Base-by-base conservation (phyloP, 2,329 filamentous ascomycete genomes). In the Ramularia collo-cygni region DNA sequence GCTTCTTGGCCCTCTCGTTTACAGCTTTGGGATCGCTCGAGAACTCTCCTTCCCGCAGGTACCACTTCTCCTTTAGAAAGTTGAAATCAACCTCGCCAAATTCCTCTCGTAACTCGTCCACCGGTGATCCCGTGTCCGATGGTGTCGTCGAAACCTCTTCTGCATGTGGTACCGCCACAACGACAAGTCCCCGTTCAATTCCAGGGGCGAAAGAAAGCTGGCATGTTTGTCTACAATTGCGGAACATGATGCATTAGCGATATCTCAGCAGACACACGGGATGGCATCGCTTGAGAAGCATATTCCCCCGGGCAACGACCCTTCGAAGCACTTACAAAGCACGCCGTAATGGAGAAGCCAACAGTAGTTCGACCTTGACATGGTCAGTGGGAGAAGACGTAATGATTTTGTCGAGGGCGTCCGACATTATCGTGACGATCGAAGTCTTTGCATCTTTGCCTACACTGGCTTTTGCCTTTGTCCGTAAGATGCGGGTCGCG, bases 331-430 rank as follows among this genome's bases (percentile, higher is more conserved):
- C 15, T 29, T 29, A 14, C 9, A 59, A 44, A 3, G 56, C 50
- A 17, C 57, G 40, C 3, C 52, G 49, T 15, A 59, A 35, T 1
- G 55, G 57, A 2, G 55, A 58, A 4, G 57, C 55, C 8, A 59
- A 42, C 2, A 58, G 45, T 4, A 59, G 46, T 18, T 59, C 53
- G 36, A 59, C 38, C 53, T 58, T n/a, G 28, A 3, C 3, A n/a
- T 39, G 8, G 29, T 31, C 28, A 27, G 4, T 21, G 35, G 30
- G 15, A 14, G 3, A 37, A 14, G 26, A 18, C 15, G 9, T 7
- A 33, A 37, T n/a, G n/a, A n/a, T n/a, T n/a, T n/a, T n/a, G n/a
- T n/a, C n/a, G 35, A 24, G n/a, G 16, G 13, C 6, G n/a, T 32
- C 38, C 28, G 31, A 56, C 55, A 15, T 52, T 42, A 13, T 56